Conservation (phyloP, 179 eudicot genomes). For the Sideroxylon spinosum region DNA sequence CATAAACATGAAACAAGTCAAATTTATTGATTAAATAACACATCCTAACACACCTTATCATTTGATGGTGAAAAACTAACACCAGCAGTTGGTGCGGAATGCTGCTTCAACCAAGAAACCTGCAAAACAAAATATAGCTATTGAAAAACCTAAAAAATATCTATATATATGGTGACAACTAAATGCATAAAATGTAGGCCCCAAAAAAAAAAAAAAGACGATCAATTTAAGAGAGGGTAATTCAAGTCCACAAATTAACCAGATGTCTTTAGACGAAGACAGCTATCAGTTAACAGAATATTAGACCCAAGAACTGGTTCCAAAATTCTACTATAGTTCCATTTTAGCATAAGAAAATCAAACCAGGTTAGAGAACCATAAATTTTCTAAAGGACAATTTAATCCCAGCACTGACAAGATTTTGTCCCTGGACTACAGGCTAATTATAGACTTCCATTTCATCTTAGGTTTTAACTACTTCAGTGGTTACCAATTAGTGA, state of each 20-base stretch:
- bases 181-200: no score
- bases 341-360: neutral
- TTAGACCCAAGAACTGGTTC: neutral
- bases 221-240: neutral
- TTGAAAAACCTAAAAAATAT: neutral
- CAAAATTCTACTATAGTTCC: neutral
- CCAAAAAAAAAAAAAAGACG: neutral
- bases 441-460: neutral
- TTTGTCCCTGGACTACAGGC: neutral
- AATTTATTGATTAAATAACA: neutral
- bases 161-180: no score
- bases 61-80: constrained; percentile 87
- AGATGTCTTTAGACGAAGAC: neutral
- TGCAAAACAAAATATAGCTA: constrained; percentile 23
- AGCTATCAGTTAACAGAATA: neutral
- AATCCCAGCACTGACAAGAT: constrained; percentile 6
- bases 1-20: constrained; percentile 6
- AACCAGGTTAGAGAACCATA: neutral
- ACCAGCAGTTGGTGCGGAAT: constrained; percentile 91
- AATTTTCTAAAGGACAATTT: constrained; percentile 7
- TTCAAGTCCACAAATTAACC: neutral
- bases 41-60: constrained; percentile 82
- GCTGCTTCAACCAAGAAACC: constrained; percentile 97
- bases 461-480: neutral
- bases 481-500: neutral